Evolutionary conservation across 164 flowering plant species (phyloP), one percentile per base, ranked within the genome.

Genomic region (Stephania yunnanensis): DNA sequence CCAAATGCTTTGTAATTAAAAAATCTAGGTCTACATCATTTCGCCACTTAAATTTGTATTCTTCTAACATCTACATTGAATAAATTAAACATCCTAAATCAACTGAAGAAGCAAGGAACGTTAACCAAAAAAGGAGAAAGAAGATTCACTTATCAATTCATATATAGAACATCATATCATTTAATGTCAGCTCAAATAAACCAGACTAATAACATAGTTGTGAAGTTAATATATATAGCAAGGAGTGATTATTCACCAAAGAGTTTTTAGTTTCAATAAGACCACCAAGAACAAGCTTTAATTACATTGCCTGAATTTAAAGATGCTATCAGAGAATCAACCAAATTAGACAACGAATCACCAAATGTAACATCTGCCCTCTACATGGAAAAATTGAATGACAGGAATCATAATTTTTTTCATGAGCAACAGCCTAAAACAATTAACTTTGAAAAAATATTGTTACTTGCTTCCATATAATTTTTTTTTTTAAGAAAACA

Each of bases 321-420:
- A 63, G 96, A 91, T 73, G 89, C 81, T 7, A 78, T n/a, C 0
- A 90, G 65, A 81, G 92, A 94, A 73, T 88, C 90, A 22, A 92
- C 52, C 82, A 91, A 94, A 36, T 92, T 92, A 10, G 87, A 83
- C 91, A 87, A 88, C 13, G 92, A 80, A 65, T 94, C 96, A 68
- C 93, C 94, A 58, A 92, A 73, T 68, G 97, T 97, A 81, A 85
- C 79, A 74, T 70, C 76, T 68, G 87, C 93, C 80, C 87, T 88
- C 97, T 93, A 90, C 82, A 80, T 7, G 67, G 20, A 5, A 25
- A 22, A 72, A 72, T 22, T 19, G 22, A 69, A 36, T 42, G 71
- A 69, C 46, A 36, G 36, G 36, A 31, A 31, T 36, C 17, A 36
- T 5, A n/a, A 36, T n/a, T n/a, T n/a, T 6, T 31, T n/a, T 36